Evolutionary conservation across 2,329 filamentous ascomycete species (phyloP).

Genomic region (Phialophora tarda): DNA sequence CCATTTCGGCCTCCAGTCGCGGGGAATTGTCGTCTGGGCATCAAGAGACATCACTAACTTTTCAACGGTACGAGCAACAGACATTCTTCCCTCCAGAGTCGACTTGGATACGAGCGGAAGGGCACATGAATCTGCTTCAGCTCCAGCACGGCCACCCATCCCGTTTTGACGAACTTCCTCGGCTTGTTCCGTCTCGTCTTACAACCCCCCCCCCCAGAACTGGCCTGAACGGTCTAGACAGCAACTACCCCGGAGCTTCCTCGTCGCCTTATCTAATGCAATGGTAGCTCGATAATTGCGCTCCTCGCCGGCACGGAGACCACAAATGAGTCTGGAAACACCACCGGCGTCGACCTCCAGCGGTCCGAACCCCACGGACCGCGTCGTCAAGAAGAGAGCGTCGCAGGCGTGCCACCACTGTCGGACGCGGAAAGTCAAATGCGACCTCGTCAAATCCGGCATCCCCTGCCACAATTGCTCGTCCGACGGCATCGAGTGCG

Average conservation of each 20-base stretch:
- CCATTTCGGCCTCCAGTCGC: not conserved
- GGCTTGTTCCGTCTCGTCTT: not conserved
- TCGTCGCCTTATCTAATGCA: not conserved
- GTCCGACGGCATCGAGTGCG: slow-evolving; percentile 32
- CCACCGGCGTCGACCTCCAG: not conserved
- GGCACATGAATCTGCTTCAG: not conserved
- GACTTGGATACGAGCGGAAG: not conserved
- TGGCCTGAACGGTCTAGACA: not conserved
- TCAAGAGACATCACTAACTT: not conserved
- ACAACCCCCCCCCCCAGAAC: not conserved
- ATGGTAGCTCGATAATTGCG: not conserved
- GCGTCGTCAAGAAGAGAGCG: slow-evolving; percentile 32
- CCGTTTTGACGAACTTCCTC: not conserved
- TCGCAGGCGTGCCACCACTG: slow-evolving; percentile 46
- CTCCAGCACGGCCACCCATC: not conserved
- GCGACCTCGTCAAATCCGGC: slow-evolving; percentile 40
- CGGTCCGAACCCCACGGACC: slow-evolving; percentile 11
- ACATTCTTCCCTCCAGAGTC: not conserved
- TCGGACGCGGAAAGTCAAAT: slow-evolving; percentile 46
- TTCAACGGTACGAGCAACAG: not conserved
- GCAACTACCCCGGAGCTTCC: not conserved
- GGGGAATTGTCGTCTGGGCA: not conserved
- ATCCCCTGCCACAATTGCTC: slow-evolving; percentile 32
- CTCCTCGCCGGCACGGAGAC: slow-evolving; percentile 2
- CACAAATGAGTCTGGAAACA: slow-evolving; percentile 7